Percentiles rank a stretch among this genome's conserved stretches.
These are phyloP conservation scores for Lentinula detonsa DNA, from an alignment of 768 basidiomycete genomes.

Conservation along the genomic window DNA sequence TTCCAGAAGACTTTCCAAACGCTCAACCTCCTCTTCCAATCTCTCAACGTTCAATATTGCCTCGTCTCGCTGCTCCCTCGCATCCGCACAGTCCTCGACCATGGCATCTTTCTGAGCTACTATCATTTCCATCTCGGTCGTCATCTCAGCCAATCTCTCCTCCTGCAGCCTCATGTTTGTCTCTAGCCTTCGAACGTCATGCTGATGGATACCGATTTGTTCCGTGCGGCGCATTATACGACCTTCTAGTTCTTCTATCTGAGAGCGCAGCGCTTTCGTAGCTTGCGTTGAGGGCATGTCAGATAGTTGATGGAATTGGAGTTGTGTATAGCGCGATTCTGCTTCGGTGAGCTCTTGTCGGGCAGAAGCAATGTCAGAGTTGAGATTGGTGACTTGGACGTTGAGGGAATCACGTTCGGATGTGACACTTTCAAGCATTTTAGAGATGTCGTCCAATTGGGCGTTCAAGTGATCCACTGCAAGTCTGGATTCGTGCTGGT, in stretches of 20 bases:
- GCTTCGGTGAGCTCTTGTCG: slow-evolving; percentile 50
- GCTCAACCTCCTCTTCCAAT: slow-evolving; percentile 59
- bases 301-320: slow-evolving; percentile 64
- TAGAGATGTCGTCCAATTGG: slow-evolving; percentile 37
- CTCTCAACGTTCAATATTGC: slow-evolving; percentile 50
- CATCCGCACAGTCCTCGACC: slow-evolving; percentile 80
- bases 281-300: slow-evolving; percentile 54
- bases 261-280: slow-evolving; percentile 47
- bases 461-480: slow-evolving; percentile 34
- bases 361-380: slow-evolving; percentile 45
- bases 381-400: slow-evolving; percentile 61
- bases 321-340: slow-evolving; percentile 53
- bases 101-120: slow-evolving; percentile 68
- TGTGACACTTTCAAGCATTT: slow-evolving; percentile 49
- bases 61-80: slow-evolving; percentile 65
- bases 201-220: slow-evolving; percentile 73
- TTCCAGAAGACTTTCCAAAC: slow-evolving; percentile 15
- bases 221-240: slow-evolving; percentile 63
- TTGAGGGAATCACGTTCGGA: slow-evolving; percentile 61
- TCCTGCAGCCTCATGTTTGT: slow-evolving; percentile 71
- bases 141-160: slow-evolving; percentile 68
- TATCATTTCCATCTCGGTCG: slow-evolving; percentile 59
- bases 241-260: slow-evolving; percentile 64
- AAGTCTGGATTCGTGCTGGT: slow-evolving; percentile 26
- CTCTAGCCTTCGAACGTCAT: slow-evolving; percentile 72